Evolutionary conservation across 768 basidiomycete genomes (phyloP), one percentile per base, ranked within the genome.

Genomic region (Tubosaeta sp.): DNA sequence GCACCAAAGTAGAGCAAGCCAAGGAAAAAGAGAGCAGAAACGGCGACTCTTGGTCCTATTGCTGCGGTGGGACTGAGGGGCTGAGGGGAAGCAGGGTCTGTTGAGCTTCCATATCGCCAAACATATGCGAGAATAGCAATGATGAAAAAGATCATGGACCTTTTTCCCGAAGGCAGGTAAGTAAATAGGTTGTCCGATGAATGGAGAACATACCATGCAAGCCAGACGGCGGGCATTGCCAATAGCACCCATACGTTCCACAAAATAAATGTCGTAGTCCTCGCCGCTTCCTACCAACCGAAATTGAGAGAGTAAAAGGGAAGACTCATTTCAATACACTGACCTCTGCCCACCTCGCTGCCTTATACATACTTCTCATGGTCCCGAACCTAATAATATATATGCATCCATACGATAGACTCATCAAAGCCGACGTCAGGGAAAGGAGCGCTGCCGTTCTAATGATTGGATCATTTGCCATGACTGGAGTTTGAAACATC

Each of bases 211-310:
- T 34, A 82, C 85, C 84, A 89, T 9, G 84, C 77, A 51, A 87
- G 77, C 82, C 84, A 88, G 10, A 87, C 67, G 0, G 77, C 80
- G 0, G 87, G 87, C 72, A 83, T 76, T 0, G 83, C 79, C 27
- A 87, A 71, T n/a, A 86, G 54, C 1, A 86, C 77, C 83, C 84
- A 86, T 16, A 86, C 80, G 53, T 87, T 87, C 84, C 85, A 80
- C 36, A 73, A 58, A 32, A 79, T 72, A 29, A 71, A 66, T 0
- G 77, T 75, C 24, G 73, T 73, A 1, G 74, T 70, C 59, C 66
- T 71, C 46, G 77, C 75, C 14, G 85, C 82, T 61, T 88, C 84
- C 83, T 86, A 53, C 22, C 1, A 3, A 13, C 16, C 13, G 6
- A 11, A 6, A 2, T 5, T 46, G 16, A 51, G 32, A n/a, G 44